phyloP scores from a whole-genome alignment of 345 rosid species.

The Rhizophora mangle region DNA sequence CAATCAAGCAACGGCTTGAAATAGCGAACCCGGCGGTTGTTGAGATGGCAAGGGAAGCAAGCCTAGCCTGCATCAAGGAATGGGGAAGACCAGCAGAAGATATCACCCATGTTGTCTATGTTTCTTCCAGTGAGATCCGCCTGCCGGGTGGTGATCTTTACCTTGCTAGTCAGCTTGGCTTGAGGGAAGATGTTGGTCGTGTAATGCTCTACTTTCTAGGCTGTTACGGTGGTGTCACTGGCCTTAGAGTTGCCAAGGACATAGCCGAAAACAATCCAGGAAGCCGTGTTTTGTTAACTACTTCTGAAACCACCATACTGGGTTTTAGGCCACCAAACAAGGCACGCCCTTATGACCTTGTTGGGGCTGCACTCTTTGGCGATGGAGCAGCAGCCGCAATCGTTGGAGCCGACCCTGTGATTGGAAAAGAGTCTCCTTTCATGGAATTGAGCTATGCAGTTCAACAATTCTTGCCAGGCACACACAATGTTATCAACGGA shows the following conservation, averaged over 20 bases:
- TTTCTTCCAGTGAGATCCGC: slow-evolving; percentile 89
- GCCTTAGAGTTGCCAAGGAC: slow-evolving; percentile 93
- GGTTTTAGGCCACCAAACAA: slow-evolving; percentile 89
- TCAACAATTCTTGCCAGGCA: slow-evolving; percentile 84
- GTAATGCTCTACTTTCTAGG: slow-evolving; percentile 91
- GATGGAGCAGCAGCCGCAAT: slow-evolving; percentile 91
- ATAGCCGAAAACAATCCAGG: slow-evolving; percentile 95
- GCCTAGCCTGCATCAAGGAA: slow-evolving; percentile 71
- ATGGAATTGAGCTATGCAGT: slow-evolving; percentile 75
- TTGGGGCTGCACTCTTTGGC: slow-evolving; percentile 91
- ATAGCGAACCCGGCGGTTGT: slow-evolving; percentile 82
- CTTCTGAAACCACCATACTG: slow-evolving; percentile 88
- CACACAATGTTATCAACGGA: slow-evolving; percentile 77
- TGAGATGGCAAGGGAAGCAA: slow-evolving; percentile 82
- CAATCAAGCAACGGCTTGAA: slow-evolving; percentile 82
- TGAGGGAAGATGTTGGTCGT: slow-evolving; percentile 61
- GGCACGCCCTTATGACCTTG: slow-evolving; percentile 83
- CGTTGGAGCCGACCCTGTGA: slow-evolving; percentile 60
- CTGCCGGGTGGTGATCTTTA: slow-evolving; percentile 92
- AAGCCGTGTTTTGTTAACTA: slow-evolving; percentile 69
- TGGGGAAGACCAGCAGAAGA: slow-evolving; percentile 78
- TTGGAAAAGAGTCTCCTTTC: slow-evolving; percentile 62
- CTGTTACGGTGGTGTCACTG: slow-evolving; percentile 88
- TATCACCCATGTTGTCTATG: slow-evolving; percentile 85
- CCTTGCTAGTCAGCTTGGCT: slow-evolving; percentile 67